Base-by-base conservation (phyloP, 257 asterid genomes). In the Paulownia fortunei region DNA sequence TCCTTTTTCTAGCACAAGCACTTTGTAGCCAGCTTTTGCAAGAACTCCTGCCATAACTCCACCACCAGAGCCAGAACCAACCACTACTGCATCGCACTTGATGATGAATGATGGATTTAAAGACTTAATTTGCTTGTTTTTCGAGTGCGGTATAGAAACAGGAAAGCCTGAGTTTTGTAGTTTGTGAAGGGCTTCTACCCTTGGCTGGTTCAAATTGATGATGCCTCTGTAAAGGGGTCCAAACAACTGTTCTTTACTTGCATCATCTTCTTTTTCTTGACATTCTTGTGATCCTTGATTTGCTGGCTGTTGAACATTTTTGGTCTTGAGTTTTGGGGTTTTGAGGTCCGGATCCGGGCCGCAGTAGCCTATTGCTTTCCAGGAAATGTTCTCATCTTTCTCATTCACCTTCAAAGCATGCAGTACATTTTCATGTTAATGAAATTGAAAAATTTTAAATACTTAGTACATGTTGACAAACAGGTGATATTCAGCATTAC, bases 51-150 rank as follows among this genome's bases (percentile, higher is more conserved):
- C 97, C 47, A 86, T 88, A 23, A 94, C 90, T 1, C 99, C 98
- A 9, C 99, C 99, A 5, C 99, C 99, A 0, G 95, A 88, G 41
- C 99, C 99, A 0, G 99, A 94, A 5, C 99, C 99, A 5, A 94
- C 86, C 9, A 94, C 94, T 1, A 91, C 97, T 7, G 70, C 98
- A 58, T 94, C 98, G 19, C 98, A 87, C 76, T 86, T 86, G 75
- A 94, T 51, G 10, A 30, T 44, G 51, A 89, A 83, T 0, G 92
- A 81, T 47, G 89, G 85, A 3, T 69, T 69, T 8, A 46, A 12
- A 6, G 86, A 67, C 5, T 49, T 74, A 3, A 59, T 72, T 47
- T 37, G 52, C 0, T 19, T 18, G 67, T 68, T 62, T 13, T 51
- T 67, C 4, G 59, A 44, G 23, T 60, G 55, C 3, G 79, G 76